Base-by-base conservation (phyloP, 768 basidiomycete species). In the Cystobasidium tubakii region DNA sequence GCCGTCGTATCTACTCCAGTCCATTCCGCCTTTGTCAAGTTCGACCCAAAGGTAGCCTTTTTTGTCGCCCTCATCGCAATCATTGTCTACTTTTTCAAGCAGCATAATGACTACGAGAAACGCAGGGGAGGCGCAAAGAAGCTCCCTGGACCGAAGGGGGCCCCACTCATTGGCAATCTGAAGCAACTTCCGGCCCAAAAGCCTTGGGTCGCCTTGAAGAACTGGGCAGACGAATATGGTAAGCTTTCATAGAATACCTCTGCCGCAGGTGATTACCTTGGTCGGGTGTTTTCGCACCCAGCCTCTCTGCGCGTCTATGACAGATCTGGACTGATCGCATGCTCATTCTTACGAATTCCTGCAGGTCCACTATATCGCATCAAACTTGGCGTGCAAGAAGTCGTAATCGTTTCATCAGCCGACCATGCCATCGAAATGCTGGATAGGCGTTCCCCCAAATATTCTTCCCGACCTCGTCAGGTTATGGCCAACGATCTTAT, bases 141-240 rank as follows among this genome's bases (percentile, higher is more conserved):
- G 31, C 69, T 71, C 13, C 69, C 69, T 42, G 69, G 69, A 10
- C 69, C 69, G 2, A 64, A 54, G 1, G 75, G 75, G 0, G 36
- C 73, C n/a, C 77, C 77, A 36, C 10, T 77, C 43, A 9, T 77
- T 31, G 78, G 78, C 23, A 77, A 77, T 64, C 42, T 76, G 25
- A 55, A 66, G 46, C 73, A 79, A 23, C n/a, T 79, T 39, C 78
- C 78, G n/a, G 75, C 75, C 34, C 43, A 29, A 7, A 62, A 73
- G 1, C 78, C 78, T 0, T 79, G 78, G 78, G 74, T 77, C 64
- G 46, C 75, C 42, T 69, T 79, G 39, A 77, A 71, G 53, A 62
- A 79, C 43, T 79, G 77, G 78, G 74, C 73, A 1, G 54, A 69
- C 2, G 50, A 77, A 62, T 79, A 76, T 23, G 77, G 76, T 75